These are phyloP conservation scores for Neonectria ditissima DNA, from an alignment of 2,329 filamentous ascomycete species.

Conservation along the genomic window DNA sequence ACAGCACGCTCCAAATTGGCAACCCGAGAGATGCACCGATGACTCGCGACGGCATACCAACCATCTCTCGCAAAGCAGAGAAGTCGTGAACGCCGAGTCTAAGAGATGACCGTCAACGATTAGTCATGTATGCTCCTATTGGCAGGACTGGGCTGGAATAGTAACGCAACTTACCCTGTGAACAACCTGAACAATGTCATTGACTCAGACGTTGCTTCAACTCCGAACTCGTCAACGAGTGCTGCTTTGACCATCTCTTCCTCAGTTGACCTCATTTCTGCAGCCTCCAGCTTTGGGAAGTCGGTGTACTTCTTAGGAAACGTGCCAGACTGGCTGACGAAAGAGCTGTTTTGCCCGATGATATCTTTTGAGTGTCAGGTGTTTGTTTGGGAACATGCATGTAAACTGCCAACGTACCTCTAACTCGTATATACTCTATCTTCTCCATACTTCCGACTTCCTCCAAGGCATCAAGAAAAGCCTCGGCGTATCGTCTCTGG, in stretches of 20 bases:
- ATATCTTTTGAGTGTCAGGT: slow-evolving; percentile 34
- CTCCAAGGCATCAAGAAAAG: slow-evolving; percentile 64
- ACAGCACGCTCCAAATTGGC: slow-evolving; percentile 38
- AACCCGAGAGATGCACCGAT: slow-evolving; percentile 21
- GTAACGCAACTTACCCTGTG: slow-evolving; percentile 11
- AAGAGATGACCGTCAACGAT: no score
- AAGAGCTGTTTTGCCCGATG: slow-evolving; percentile 64
- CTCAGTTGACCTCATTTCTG: slow-evolving; percentile 10
- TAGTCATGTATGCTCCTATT: no score
- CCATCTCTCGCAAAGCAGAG: slow-evolving; percentile 24
- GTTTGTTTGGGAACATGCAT: neutral
- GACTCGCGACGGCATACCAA: slow-evolving; percentile 28
- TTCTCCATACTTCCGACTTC: slow-evolving; percentile 64
- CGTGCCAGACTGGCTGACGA: slow-evolving; percentile 61
- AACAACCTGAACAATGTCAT: slow-evolving; percentile 8
- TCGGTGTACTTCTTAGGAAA: slow-evolving; percentile 55
- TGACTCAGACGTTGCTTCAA: slow-evolving; percentile 17
- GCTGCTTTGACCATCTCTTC: slow-evolving; percentile 34
- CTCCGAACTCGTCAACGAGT: slow-evolving; percentile 28
- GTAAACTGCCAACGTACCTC: neutral
- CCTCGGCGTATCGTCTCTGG: slow-evolving; percentile 69
- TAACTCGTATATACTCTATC: slow-evolving; percentile 66
- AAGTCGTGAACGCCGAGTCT: slow-evolving; percentile 25
- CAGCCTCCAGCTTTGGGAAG: slow-evolving; percentile 15
- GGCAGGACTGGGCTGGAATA: no score